Evolutionary conservation across 2,329 filamentous ascomycete species (phyloP), one percentile per base, ranked within the genome.

Genomic region (Apiospora malaysiana): DNA sequence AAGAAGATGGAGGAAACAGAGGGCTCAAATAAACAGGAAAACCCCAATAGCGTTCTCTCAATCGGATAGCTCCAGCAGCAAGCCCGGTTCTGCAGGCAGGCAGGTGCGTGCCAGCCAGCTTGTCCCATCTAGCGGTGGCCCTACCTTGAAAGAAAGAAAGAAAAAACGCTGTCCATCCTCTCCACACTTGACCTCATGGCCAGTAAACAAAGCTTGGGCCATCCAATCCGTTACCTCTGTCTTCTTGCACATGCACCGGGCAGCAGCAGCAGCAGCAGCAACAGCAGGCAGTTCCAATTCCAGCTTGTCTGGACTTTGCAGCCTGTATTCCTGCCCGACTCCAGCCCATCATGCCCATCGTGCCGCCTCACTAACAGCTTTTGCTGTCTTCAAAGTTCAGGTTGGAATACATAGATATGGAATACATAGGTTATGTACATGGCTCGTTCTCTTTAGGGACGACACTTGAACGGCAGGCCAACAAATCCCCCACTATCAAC

Each of bases 11-110:
- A 67, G 66, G 32, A 37, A 37, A 0, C 16, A 9, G 37, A 37
- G 8, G 25, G 1, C 14, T 68, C 43, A 45, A 63, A 63, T 63
- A 63, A 56, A 27, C 66, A 45, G 42, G 66, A 37, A 32, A 32
- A 16, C 16, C 43, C 25, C 46, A 18, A 68, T 47, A n/a, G 21
- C 56, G 37, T 67, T 47, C 66, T 47, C 16, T 45, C 43, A 47
- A 68, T 68, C 66, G 66, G 66, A 47, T 63, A 63, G 56, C 43
- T 47, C 66, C 66, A 47, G 66, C 63, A 66, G 40, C 66, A 68
- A 18, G 66, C 46, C 27, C 56, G 56, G 32, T 3, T 9, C 56
- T 68, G 66, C 66, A 68, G 66, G 46, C 47, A 32, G 32, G 59
- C 59, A 27, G 25, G 56, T 42, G 40, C 40, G 42, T 45, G 42